These are phyloP conservation scores for Septoria linicola DNA, from an alignment of 2,329 filamentous ascomycete genomes.

Conservation along the genomic window DNA sequence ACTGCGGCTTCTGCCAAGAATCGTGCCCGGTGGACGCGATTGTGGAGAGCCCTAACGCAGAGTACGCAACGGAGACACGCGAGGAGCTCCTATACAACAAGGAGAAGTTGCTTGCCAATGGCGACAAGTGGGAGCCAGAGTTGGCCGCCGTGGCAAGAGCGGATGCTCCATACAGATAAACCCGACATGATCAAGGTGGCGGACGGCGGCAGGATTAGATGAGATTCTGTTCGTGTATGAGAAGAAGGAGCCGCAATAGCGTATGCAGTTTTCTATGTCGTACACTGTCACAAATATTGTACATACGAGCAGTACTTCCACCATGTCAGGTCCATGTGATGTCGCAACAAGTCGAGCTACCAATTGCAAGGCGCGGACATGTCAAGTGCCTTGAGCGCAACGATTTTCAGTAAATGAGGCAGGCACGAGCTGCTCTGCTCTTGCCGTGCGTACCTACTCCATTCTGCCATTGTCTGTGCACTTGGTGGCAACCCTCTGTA, in stretches of 20 bases:
- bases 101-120: conserved; percentile 60
- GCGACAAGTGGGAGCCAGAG: conserved; percentile 85
- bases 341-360: no score
- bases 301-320: conserved; percentile 10
- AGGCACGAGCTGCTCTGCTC: no score
- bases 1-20: conserved; percentile 99
- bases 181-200: background rate
- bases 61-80: conserved; percentile 74
- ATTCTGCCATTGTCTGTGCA: no score
- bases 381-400: no score
- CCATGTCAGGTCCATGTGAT: background rate
- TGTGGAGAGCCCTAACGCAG: conserved; percentile 71
- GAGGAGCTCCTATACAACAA: conserved; percentile 98
- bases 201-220: background rate
- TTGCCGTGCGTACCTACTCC: no score
- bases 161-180: conserved; percentile 69
- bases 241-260: conserved; percentile 1
- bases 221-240: background rate
- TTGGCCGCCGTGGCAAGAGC: conserved; percentile 87
- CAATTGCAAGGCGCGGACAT: no score
- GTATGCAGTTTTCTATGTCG: conserved; percentile 18
- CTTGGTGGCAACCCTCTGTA: no score
- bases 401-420: no score
- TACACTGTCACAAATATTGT: conserved; percentile 16
- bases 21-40: conserved; percentile 97